Conservation (phyloP, 495 filamentous ascomycete species). For the Aspergillus incahuasiensis region DNA sequence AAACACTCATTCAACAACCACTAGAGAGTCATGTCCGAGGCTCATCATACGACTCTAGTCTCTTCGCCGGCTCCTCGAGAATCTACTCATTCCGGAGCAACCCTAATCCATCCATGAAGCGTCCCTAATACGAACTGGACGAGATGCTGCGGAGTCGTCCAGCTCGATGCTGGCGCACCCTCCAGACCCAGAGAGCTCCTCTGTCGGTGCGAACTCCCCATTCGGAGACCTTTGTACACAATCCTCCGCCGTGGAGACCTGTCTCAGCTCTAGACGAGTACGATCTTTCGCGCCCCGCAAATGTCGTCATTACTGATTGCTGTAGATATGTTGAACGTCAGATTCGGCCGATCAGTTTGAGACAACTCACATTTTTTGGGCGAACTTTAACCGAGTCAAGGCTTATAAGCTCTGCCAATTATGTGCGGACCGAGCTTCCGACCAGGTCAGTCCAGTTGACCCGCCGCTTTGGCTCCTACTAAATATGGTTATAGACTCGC, state of each 20-base stretch:
- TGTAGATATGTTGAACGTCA: conserved; percentile 80
- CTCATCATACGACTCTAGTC: conserved; percentile 5
- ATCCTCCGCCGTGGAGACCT: conserved; percentile 68
- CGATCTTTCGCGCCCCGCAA: conserved; percentile 21
- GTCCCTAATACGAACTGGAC: conserved; percentile 18
- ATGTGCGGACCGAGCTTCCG: conserved; percentile 91
- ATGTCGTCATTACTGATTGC: conserved; percentile 3
- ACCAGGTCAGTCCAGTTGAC: conserved; percentile 55
- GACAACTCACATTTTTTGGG: conserved; percentile 91
- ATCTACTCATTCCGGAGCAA: background rate
- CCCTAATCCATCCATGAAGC: conserved; percentile 12
- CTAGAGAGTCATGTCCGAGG: conserved; percentile 17
- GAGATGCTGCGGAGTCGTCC: conserved; percentile 36
- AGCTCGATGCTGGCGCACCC: conserved; percentile 28
- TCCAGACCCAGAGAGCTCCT: conserved; percentile 15
- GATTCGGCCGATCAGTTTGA: conserved; percentile 80
- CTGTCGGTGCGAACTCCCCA: conserved; percentile 22
- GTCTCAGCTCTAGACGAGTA: conserved; percentile 86
- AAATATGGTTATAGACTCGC: conserved; percentile 56
- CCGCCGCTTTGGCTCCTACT: background rate
- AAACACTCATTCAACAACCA: background rate
- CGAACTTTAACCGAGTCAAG: conserved; percentile 86
- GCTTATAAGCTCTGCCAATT: conserved; percentile 91
- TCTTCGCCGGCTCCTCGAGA: conserved; percentile 7
- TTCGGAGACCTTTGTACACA: conserved; percentile 24